Evolutionary conservation across 2,329 filamentous ascomycete species (phyloP), one percentile per base, ranked within the genome.

Genomic region (Sordariomycetes sp.): DNA sequence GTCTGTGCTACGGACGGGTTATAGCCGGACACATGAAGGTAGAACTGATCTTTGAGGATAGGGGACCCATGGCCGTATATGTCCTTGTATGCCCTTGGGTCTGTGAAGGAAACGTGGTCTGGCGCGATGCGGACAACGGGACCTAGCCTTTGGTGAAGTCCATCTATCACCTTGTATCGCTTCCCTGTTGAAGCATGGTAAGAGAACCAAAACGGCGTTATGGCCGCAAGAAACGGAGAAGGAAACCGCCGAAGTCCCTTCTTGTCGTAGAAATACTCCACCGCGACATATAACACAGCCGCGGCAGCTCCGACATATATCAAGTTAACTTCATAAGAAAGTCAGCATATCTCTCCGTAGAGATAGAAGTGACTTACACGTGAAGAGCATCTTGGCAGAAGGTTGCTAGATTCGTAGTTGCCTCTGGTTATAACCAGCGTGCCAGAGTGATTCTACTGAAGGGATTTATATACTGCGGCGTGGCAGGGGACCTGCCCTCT

Each of bases 31-130:
- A 32, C 28, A 28, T 59, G 35, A 10, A 57, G 50, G 46, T 63
- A 64, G 48, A 62, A 64, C 16, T 57, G 54, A 51, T 60, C 63
- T 55, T 64, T 64, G 12, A 61, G 18, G 37, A 60, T 59, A 5
- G 61, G 22, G 14, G 59, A 55, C 7, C 61, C 60, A 48, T 70
- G 67, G 6, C 68, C 67, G 50, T 71, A 70, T 55, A 71, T 70
- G 32, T 70, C 69, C 54, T 67, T 69, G 63, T 65, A 68, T 28
- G 69, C 69, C 46, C 57, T 61, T 4, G 60, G 55, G 52, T 68
- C 65, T 2, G 66, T 65, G 60, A 68, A 70, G 4, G 68, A 69
- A 24, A 69, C 64, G 55, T 69, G 67, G 25, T 64, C 60, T 5
- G 68, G 66, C 6, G 60, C 64, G 48, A 66, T 56, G 24, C 63